phyloP scores from a whole-genome alignment of 2,329 filamentous ascomycete genomes.

The Sporothrix schenckii region DNA sequence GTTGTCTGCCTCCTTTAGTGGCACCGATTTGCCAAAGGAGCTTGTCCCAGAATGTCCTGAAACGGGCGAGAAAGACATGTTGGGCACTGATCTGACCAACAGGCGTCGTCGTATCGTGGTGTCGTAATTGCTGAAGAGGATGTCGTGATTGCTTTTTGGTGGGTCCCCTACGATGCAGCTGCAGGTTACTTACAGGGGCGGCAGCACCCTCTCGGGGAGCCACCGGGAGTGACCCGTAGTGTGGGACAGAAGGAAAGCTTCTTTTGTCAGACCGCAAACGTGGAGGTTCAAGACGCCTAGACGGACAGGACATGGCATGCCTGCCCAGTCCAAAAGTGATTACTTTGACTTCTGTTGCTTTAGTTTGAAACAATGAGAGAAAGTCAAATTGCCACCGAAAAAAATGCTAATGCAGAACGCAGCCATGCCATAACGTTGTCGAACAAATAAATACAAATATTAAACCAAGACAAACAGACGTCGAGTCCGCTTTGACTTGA shows the following conservation, averaged over 20 bases:
- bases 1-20: background rate
- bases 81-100: background rate
- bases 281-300: background rate
- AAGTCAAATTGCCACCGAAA: background rate
- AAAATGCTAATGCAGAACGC: constrained; percentile 1
- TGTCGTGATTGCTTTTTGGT: constrained; percentile 15
- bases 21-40: background rate
- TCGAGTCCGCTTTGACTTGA: background rate
- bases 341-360: too few relatives aligned
- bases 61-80: too few relatives aligned
- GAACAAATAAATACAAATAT: background rate
- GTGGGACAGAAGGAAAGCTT: background rate
- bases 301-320: background rate
- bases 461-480: background rate
- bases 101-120: background rate
- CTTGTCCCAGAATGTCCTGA: background rate
- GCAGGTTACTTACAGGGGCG: background rate
- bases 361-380: background rate
- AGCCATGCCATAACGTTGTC: background rate
- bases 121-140: constrained; percentile 12
- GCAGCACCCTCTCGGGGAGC: constrained; percentile 1
- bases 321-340: background rate
- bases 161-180: background rate
- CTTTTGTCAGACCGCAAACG: background rate
- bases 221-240: constrained; percentile 13